phyloP scores from a whole-genome alignment of 1,139 yeast genomes.

The Taphrina sp. region DNA sequence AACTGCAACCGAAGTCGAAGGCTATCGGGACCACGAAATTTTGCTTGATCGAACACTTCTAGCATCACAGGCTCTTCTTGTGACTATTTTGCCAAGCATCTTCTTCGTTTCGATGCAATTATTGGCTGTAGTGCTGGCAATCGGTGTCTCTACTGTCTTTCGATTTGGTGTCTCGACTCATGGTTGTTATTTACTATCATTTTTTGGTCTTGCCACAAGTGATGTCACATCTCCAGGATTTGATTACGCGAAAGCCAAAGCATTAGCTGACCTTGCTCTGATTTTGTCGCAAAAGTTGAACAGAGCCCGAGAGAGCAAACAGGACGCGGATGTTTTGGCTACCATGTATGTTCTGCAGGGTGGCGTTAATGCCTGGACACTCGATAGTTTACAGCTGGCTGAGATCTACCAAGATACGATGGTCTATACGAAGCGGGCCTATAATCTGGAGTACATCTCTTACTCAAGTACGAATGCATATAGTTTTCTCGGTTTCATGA shows the following conservation, averaged over 20 bases:
- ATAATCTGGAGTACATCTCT: constrained; percentile 1
- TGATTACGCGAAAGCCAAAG: constrained; percentile 9
- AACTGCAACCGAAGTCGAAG: neutral
- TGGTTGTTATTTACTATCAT: constrained; percentile 3
- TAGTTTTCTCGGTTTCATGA: neutral
- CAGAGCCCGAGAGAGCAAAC: neutral
- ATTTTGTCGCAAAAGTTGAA: neutral
- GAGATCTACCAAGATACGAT: neutral
- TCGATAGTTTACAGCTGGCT: neutral
- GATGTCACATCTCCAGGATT: constrained; percentile 1
- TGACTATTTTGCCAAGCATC: neutral
- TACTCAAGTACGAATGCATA: constrained; percentile 5
- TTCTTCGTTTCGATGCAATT: constrained; percentile 5
- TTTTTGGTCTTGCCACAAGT: constrained; percentile 8
- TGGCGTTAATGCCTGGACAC: constrained; percentile 6
- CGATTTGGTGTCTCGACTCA: neutral
- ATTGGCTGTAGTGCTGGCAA: neutral
- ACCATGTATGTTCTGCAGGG: constrained; percentile 10
- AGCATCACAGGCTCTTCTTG: constrained; percentile 7
- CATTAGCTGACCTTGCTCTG: constrained; percentile 2
- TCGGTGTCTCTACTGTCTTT: constrained; percentile 5
- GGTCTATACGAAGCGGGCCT: constrained; percentile 1
- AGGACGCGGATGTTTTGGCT: constrained; percentile 4
- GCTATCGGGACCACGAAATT: neutral
- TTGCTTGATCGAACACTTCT: neutral